phyloP scores from a whole-genome alignment of 1,284 basidiomycete species.

The Afroboletus lepidellus region DNA sequence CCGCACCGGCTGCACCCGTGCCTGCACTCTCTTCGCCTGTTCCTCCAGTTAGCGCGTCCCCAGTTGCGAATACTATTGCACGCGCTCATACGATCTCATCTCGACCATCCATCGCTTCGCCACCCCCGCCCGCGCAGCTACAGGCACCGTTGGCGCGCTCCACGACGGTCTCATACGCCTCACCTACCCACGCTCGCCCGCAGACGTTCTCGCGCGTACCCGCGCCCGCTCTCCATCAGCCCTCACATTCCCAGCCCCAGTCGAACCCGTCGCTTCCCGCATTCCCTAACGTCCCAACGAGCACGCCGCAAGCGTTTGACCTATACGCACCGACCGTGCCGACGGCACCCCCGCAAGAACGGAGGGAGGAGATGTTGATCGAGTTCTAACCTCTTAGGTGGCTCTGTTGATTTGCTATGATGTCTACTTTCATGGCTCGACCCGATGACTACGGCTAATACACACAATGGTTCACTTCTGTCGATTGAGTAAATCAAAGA shows the following conservation, averaged over 20 bases:
- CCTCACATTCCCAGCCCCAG: slow-evolving; percentile 10
- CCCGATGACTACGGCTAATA: slow-evolving; percentile 4
- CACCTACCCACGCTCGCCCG: neutral
- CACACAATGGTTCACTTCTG: neutral
- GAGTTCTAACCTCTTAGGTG: slow-evolving; percentile 47
- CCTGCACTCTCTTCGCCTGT: slow-evolving; percentile 1
- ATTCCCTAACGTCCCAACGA: slow-evolving; percentile 46
- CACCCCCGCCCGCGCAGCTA: slow-evolving; percentile 9
- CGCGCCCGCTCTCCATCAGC: slow-evolving; percentile 4
- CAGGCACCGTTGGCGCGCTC: slow-evolving; percentile 22
- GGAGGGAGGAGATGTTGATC: slow-evolving; percentile 84
- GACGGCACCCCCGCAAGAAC: slow-evolving; percentile 58
- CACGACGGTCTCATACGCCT: slow-evolving; percentile 20
- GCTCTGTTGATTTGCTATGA: neutral
- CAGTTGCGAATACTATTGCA: slow-evolving; percentile 9
- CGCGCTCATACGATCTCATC: slow-evolving; percentile 27
- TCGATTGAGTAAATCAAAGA: no score
- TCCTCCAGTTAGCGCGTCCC: neutral
- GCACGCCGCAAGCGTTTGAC: slow-evolving; percentile 54
- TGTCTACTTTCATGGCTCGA: neutral
- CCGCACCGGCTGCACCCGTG: neutral
- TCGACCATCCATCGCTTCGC: slow-evolving; percentile 21
- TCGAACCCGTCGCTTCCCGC: slow-evolving; percentile 10
- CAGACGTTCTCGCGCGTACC: slow-evolving; percentile 11
- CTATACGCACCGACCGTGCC: slow-evolving; percentile 49